A percentile compares a stretch with the other conserved stretches of the same genome.
Conservation (phyloP, 2,329 filamentous ascomycete genomes). For the Exophiala oligosperma region DNA sequence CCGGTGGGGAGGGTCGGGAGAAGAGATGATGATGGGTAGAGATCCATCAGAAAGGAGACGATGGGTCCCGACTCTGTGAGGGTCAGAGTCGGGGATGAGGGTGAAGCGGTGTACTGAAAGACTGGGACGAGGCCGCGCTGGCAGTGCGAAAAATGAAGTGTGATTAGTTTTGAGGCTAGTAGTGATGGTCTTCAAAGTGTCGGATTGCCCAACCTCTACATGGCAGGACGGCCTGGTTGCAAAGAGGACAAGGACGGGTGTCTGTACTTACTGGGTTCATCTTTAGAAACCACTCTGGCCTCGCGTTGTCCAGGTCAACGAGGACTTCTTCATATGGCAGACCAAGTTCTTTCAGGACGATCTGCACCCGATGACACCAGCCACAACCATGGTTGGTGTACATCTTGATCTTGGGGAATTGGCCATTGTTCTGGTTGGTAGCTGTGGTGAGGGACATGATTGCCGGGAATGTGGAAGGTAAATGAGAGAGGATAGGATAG, state of each 20-base stretch:
- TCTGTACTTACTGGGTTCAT: conserved; percentile 63
- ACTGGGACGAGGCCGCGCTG: conserved; percentile 72
- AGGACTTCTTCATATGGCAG: conserved; percentile 69
- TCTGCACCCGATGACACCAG: conserved; percentile 75
- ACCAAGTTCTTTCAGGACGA: conserved; percentile 65
- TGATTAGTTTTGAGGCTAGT: background rate
- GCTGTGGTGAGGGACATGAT: background rate
- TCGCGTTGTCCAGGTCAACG: conserved; percentile 69
- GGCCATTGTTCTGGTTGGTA: conserved; percentile 20
- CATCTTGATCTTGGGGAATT: conserved; percentile 56
- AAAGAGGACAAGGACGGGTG: background rate
- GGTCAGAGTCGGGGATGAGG: conserved; percentile 65
- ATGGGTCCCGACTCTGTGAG: conserved; percentile 74
- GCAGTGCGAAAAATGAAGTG: background rate
- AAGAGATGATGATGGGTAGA: conserved; percentile 68
- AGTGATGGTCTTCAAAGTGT: background rate
- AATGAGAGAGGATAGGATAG: background rate
- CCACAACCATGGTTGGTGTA: conserved; percentile 72
- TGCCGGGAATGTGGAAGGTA: background rate
- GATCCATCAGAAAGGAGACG: conserved; percentile 69
- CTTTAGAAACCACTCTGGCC: conserved; percentile 71
- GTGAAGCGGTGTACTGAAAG: conserved; percentile 39
- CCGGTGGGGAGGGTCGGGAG: conserved; percentile 33
- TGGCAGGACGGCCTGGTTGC: background rate
- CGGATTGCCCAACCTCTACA: too few relatives aligned